Evolutionary conservation across 192 early-diverging fungal genomes (phyloP), one percentile per base, ranked within the genome.

Genomic region (Entophlyctis helioformis): DNA sequence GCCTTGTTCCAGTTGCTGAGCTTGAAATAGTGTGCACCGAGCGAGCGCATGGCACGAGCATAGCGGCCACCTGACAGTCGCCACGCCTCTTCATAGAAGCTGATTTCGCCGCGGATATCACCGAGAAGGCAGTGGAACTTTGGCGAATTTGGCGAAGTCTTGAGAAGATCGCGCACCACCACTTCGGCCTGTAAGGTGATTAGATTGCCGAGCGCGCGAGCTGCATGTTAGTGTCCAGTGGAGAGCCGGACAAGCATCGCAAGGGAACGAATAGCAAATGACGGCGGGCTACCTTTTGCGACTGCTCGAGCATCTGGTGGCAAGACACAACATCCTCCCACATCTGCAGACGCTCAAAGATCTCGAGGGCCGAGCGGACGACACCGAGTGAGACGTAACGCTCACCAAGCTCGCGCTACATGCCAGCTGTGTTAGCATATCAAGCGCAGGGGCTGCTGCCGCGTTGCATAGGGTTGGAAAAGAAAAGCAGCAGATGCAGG

Each of bases 321-420:
- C 90, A 92, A 10, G 73, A 60, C 26, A 98, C 82, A 7, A 83
- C 82, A 49, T 98, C 84, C 56, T 98, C 93, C 96, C 96, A 98
- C 73, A 95, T 69, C 48, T 95, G 78, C 45, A 98, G 63, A 12
- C 96, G 84, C 56, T 87, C 81, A 59, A 81, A 98, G 39, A 98
- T 95, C 38, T 98, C 87, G 24, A 95, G 63, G 3, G 96, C 89
- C 4, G 91, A 91, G 13, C 86, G 81, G 20, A 89, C 42, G 1
- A 95, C 84, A 34, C 96, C 96, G 42, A 96, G 54, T 2, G 74
- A 66, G 52, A 91, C 71, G 61, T 85, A 90, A 34, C 83, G 71
- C 9, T 81, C 65, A 12, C 82, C 96, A 29, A 98, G 69, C 54
- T 98, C 93, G 47, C 75, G 69, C 74, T 72, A 40, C n/a, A n/a